Evolutionary conservation across 148 eudicot genomes (phyloP).

Genomic region (Diospyros kaki): DNA sequence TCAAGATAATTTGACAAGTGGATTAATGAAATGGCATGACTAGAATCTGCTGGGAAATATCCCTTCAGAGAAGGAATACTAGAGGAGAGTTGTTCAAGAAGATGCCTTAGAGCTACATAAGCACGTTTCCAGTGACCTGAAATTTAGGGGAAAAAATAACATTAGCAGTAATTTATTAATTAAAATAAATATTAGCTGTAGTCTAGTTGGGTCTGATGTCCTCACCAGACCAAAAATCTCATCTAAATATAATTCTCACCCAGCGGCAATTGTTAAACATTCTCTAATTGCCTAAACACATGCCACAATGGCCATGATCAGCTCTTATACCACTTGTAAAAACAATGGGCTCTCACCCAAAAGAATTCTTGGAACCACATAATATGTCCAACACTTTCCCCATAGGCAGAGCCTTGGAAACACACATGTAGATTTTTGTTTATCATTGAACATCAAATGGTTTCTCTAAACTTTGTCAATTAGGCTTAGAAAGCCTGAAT

Average conservation of each 20-base stretch:
- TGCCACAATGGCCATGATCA: too few species aligned
- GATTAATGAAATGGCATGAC: constrained; percentile 34
- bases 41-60: constrained; percentile 17
- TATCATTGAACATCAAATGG: not conserved
- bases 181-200: not conserved
- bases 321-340: too few species aligned
- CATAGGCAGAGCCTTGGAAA: too few species aligned
- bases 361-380: too few species aligned
- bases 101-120: constrained; percentile 54
- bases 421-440: not conserved
- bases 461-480: not conserved
- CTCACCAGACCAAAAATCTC: too few species aligned
- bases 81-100: constrained; percentile 45
- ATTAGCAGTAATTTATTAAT: not conserved
- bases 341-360: too few species aligned
- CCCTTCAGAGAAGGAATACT: constrained; percentile 23
- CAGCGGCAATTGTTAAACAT: too few species aligned
- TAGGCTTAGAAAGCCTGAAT: constrained; percentile 5
- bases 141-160: constrained; percentile 14
- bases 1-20: constrained; percentile 71
- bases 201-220: too few species aligned
- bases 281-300: too few species aligned
- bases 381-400: not conserved
- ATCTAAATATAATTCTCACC: too few species aligned
- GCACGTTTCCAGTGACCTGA: constrained; percentile 95